These are phyloP conservation scores for Fusarium sp. DNA, from an alignment of 2,329 filamentous ascomycete genomes.

Conservation along the genomic window DNA sequence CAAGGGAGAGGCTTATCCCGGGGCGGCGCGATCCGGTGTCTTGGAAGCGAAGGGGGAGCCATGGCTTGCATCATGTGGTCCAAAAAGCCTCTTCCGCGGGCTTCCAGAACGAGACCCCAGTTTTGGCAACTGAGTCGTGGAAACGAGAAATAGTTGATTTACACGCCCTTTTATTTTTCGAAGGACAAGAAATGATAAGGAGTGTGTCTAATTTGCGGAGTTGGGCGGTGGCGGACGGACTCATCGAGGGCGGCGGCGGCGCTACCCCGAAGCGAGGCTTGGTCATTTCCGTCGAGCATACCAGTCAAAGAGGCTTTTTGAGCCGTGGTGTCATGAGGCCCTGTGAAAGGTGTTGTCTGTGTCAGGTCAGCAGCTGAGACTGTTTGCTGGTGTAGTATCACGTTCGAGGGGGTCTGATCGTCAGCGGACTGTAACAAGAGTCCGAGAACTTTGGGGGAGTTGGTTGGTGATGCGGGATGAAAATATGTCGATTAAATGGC, in stretches of 20 bases:
- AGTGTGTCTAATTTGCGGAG: conserved; percentile 2
- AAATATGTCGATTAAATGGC: conserved; percentile 25
- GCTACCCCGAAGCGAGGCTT: conserved; percentile 19
- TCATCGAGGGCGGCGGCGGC: conserved; percentile 6
- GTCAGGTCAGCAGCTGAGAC: conserved; percentile 17
- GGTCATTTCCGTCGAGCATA: conserved; percentile 31
- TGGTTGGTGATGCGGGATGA: conserved; percentile 3
- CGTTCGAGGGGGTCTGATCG: conserved; percentile 13
- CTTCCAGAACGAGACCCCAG: conserved; percentile 26
- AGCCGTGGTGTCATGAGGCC: not conserved
- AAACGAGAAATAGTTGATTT: not conserved
- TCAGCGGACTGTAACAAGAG: conserved; percentile 20
- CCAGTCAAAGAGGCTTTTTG: conserved; percentile 1
- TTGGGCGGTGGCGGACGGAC: conserved; percentile 7
- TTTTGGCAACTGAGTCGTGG: conserved; percentile 5
- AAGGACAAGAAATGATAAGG: too few species aligned
- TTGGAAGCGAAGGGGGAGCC: conserved; percentile 4
- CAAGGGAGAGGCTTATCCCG: conserved; percentile 26
- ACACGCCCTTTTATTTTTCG: conserved; percentile 11
- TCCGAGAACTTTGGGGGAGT: conserved; percentile 18
- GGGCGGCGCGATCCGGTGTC: conserved; percentile 36
- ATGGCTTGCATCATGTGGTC: conserved; percentile 13
- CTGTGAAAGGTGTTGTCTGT: conserved; percentile 19
- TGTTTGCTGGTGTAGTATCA: conserved; percentile 15
- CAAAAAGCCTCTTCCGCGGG: conserved; percentile 28